Evolutionary conservation across 495 filamentous ascomycete species (phyloP).

Genomic region (Xylaria flabelliformis): DNA sequence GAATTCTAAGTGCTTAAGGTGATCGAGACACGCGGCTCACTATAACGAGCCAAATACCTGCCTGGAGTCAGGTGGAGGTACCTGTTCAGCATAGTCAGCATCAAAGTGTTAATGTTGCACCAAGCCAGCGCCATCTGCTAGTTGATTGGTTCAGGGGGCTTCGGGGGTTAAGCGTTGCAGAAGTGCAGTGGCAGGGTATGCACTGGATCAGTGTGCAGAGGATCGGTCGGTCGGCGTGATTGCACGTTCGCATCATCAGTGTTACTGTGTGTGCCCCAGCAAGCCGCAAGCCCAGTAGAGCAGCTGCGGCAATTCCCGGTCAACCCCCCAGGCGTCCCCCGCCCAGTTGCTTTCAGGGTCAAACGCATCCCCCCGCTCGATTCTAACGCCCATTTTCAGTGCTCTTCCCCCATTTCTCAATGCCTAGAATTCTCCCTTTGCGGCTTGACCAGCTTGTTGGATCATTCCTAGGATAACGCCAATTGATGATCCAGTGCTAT

Average conservation of each 20-base stretch:
- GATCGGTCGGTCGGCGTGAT: constrained; percentile 20
- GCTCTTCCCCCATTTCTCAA: constrained; percentile 22
- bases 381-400: constrained; percentile 28
- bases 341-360: constrained; percentile 42
- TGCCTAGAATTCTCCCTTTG: constrained; percentile 4
- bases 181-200: not conserved
- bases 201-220: constrained; percentile 4
- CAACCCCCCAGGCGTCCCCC: constrained; percentile 22
- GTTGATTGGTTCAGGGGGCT: constrained; percentile 38
- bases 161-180: constrained; percentile 15
- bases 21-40: not conserved
- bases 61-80: not conserved
- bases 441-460: not conserved
- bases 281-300: constrained; percentile 20
- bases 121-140: constrained; percentile 30
- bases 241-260: constrained; percentile 19
- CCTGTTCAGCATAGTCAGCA: constrained; percentile 10
- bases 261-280: constrained; percentile 16
- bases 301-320: constrained; percentile 43
- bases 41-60: not conserved
- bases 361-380: constrained; percentile 40
- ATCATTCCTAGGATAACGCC: not conserved
- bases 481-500: not conserved
- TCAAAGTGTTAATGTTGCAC: constrained; percentile 34
- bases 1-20: not conserved